A percentile compares a stretch with the other conserved stretches of the same genome.
phyloP scores from a whole-genome alignment of 495 filamentous ascomycete species.

The Hyaloscypha bicolor region DNA sequence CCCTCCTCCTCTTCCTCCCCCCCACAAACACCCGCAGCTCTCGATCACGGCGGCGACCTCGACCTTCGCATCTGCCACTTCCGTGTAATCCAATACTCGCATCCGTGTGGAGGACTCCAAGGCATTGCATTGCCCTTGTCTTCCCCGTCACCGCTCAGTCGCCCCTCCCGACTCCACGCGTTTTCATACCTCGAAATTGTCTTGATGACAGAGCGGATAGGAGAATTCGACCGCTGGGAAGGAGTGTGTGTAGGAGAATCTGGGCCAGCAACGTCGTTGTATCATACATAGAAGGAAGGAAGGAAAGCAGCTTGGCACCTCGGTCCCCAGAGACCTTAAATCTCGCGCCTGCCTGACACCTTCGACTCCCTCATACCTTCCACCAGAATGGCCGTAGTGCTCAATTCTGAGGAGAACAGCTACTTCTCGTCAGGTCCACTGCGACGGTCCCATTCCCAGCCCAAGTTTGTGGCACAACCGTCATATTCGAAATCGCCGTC shows the following conservation, averaged over 20 bases:
- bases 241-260: slow-evolving; percentile 14
- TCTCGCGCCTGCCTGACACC: neutral
- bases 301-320: neutral
- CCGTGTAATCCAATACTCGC: neutral
- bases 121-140: neutral
- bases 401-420: slow-evolving; percentile 29
- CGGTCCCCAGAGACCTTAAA: slow-evolving; percentile 23
- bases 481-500: slow-evolving; percentile 24
- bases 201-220: slow-evolving; percentile 21
- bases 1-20: neutral
- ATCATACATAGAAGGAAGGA: neutral
- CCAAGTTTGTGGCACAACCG: slow-evolving; percentile 25
- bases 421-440: slow-evolving; percentile 29
- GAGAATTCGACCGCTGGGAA: slow-evolving; percentile 8
- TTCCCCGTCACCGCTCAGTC: neutral
- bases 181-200: slow-evolving; percentile 1
- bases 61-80: neutral
- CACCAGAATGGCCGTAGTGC: slow-evolving; percentile 30
- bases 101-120: slow-evolving; percentile 4
- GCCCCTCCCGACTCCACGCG: neutral
- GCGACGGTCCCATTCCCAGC: slow-evolving; percentile 29
- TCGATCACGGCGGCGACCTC: neutral
- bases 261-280: neutral
- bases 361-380: neutral
- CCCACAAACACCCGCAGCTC: neutral